A percentile compares a stretch with the other conserved stretches of the same genome.
These are phyloP conservation scores for Spiromastix sp. DNA, from an alignment of 2,329 filamentous ascomycete species.

Conservation along the genomic window DNA sequence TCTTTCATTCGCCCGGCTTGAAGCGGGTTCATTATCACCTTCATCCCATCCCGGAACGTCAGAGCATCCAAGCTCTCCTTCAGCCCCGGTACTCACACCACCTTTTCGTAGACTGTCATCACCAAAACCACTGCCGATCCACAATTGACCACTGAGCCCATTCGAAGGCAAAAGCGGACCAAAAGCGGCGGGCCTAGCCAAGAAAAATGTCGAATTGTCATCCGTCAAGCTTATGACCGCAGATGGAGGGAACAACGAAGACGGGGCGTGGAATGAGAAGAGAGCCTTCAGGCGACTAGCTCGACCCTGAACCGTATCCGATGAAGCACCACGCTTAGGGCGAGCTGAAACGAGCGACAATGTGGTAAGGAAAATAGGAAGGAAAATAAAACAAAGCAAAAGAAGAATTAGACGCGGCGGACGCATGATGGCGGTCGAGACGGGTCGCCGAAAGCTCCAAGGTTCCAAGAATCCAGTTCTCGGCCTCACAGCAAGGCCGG, in stretches of 20 bases:
- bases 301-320: constrained; percentile 24
- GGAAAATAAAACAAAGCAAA: constrained; percentile 36
- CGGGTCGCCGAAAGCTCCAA: constrained; percentile 7
- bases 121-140: constrained; percentile 86
- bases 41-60: constrained; percentile 85
- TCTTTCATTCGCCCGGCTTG: constrained; percentile 1
- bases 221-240: constrained; percentile 93
- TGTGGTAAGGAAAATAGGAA: constrained; percentile 38
- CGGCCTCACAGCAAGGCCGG: constrained; percentile 19
- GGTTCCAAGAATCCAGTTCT: constrained; percentile 22
- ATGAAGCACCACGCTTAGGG: constrained; percentile 26
- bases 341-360: constrained; percentile 35
- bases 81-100: constrained; percentile 41
- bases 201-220: constrained; percentile 95
- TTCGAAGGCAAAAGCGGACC: constrained; percentile 65
- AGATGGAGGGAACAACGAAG: constrained; percentile 86
- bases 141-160: constrained; percentile 79
- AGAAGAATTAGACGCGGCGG: constrained; percentile 37
- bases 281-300: constrained; percentile 45
- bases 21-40: constrained; percentile 30
- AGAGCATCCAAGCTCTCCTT: constrained; percentile 87
- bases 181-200: constrained; percentile 86
- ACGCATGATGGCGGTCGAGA: constrained; percentile 29
- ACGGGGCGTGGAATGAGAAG: constrained; percentile 63
- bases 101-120: constrained; percentile 61